Evolutionary conservation across 805 yeast species (phyloP), one percentile per base, ranked within the genome.

Genomic region (Candida krabiensis): DNA sequence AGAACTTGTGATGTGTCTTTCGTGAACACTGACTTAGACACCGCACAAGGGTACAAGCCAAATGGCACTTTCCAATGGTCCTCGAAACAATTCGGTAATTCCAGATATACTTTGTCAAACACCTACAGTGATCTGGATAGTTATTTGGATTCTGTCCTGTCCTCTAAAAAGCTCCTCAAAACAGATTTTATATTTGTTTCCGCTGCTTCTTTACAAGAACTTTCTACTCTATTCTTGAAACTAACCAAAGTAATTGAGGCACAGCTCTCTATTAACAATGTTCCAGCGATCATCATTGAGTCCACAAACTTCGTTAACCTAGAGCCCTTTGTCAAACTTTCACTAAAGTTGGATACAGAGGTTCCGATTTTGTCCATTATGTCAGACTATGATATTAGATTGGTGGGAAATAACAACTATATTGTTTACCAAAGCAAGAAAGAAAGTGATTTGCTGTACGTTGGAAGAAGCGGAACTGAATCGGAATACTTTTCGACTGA

Each of bases 231-330:
- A 9, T 64, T 75, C 15, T 41, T 65, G 2, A 61, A 64, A 28
- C 49, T 77, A 30, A 49, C 62, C 5, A 56, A 69, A 0, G 43
- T 70, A 18, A 45, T 75, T 25, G 63, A 61, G 34, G 19, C 30
- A 12, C 61, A 58, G 37, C 14, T 51, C 4, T 30, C 44, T 4
- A 33, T 38, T 16, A 47, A 44, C 13, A 58, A 57, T 44, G 71
- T 56, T 28, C 71, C 88, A 18, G 64, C 79, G 23, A 63, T 85
- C 2, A 63, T 84, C 18, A 63, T 85, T 25, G 95, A 85, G 61
- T 74, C 81, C 33, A 77, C 87, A 2, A 86, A 87, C 4, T 84
- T 75, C 55, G 76, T 85, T 40, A 82, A 82, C 56, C 58, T 85
- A 36, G 91, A 85, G 57, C 84, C 86, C 6, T 83, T 83, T 55